Evolutionary conservation across 2,329 filamentous ascomycete genomes (phyloP), one percentile per base, ranked within the genome.

Genomic region (Aspergillus chevalieri): DNA sequence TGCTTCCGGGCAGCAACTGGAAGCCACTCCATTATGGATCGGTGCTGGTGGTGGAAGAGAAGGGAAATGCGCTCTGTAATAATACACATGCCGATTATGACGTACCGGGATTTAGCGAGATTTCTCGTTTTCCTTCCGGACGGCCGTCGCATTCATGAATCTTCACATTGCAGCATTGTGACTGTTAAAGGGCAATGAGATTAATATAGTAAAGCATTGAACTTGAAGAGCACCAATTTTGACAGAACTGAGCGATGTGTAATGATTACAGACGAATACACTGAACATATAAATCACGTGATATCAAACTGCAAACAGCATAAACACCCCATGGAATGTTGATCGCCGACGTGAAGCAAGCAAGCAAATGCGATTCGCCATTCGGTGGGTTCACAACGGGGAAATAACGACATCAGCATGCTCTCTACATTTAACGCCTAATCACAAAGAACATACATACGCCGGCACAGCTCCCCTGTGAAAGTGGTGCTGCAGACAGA

Each of bases 1-100:
- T 55, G 54, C 47, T 54, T 45, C 10, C 46, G 55, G 30, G 54
- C 45, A n/a, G 22, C 47, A 39, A 57, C 42, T 19, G 56, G 49
- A 46, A 58, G 57, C 60, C 49, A 54, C 51, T 66, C 57, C 64
- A 68, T 68, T 53, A 48, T 57, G 46, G 38, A 41, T 19, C 15
- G 34, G 34, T n/a, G 17, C 17, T 19, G 38, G 38, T 19, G 38
- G 38, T 19, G 38, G 17, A 14, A 21, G 10, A 14, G 17, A 22
- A 21, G 10, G 14, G 38, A 10, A 41, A 19, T n/a, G 38, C 17
- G 38, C 17, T 6, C 38, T 8, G 17, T 19, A 38, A 41, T 15
- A 41, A 41, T 41, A 19, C 38, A 19, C 38, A 36, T 36, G 38
- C 38, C 38, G 38, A 41, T 21, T 21, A 41, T 41, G 38, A 41